Evolutionary conservation across 1,284 basidiomycete genomes (phyloP).

Genomic region (Cryptococcus deneoformans): DNA sequence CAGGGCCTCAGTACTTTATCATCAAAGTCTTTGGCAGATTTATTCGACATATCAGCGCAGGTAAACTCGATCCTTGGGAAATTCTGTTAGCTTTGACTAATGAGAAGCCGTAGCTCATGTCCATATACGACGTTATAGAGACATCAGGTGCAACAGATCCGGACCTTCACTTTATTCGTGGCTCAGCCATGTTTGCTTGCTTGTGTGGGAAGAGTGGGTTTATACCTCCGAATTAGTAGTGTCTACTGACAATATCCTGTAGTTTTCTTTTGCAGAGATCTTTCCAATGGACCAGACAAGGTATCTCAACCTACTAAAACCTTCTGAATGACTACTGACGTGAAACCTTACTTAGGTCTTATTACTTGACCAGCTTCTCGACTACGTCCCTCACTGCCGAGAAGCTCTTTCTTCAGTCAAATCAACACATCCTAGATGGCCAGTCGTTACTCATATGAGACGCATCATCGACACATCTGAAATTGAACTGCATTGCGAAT

Average conservation of each 20-base stretch:
- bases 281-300: conserved; percentile 1
- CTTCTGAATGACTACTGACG: neutral
- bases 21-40: neutral
- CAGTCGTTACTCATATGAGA: conserved; percentile 1
- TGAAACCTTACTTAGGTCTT: neutral
- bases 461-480: conserved; percentile 5
- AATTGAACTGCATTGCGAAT: conserved; percentile 7
- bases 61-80: neutral
- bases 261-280: conserved; percentile 5
- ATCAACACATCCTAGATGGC: neutral
- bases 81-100: neutral
- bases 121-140: conserved; percentile 1
- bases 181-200: conserved; percentile 7
- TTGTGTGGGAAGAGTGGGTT: conserved; percentile 5
- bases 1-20: neutral
- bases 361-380: conserved; percentile 1
- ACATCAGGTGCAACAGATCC: neutral
- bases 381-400: neutral
- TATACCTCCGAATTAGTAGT: neutral
- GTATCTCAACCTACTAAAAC: neutral
- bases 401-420: neutral
- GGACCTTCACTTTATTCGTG: neutral
- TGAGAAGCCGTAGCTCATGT: neutral
- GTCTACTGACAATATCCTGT: neutral
- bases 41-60: conserved; percentile 1